Evolutionary conservation across 2,329 filamentous ascomycete genomes (phyloP).

Genomic region (Venturia nashicola): DNA sequence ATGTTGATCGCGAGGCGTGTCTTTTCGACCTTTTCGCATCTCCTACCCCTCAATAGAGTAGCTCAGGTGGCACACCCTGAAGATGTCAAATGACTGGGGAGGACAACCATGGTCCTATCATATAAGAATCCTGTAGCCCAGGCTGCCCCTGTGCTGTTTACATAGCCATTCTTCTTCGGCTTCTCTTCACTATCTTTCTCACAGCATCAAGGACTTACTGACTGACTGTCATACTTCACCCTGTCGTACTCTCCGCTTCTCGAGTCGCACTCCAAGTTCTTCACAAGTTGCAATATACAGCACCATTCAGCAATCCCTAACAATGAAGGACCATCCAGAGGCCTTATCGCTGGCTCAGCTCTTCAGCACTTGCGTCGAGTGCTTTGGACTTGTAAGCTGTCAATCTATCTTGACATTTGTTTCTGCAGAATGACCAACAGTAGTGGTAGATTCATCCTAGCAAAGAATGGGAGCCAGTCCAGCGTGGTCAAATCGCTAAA

Average conservation of each 20-base stretch:
- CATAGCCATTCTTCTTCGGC: neutral
- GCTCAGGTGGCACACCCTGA: neutral
- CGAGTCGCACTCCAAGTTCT: neutral
- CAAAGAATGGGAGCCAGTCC: slow-evolving; percentile 28
- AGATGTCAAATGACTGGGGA: neutral
- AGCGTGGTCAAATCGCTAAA: slow-evolving; percentile 30
- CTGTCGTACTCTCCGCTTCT: neutral
- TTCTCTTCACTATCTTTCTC: neutral
- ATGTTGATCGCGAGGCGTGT: neutral
- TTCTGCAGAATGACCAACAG: neutral
- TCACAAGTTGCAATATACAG: neutral
- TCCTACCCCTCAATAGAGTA: neutral
- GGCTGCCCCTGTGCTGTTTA: neutral
- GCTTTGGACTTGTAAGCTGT: slow-evolving; percentile 12
- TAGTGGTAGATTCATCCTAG: slow-evolving; percentile 23
- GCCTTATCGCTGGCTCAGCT: slow-evolving; percentile 24
- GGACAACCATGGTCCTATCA: neutral
- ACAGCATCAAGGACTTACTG: neutral
- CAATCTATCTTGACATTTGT: neutral
- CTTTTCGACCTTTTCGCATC: neutral
- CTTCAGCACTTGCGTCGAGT: slow-evolving; percentile 36
- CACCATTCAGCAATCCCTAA: neutral
- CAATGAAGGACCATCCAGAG: slow-evolving; percentile 9
- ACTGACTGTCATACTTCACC: neutral
- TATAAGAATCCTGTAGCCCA: neutral